Percentiles rank a stretch among this genome's conserved stretches.
phyloP scores from a whole-genome alignment of 2,329 filamentous ascomycete species.

The Coleophoma crateriformis region DNA sequence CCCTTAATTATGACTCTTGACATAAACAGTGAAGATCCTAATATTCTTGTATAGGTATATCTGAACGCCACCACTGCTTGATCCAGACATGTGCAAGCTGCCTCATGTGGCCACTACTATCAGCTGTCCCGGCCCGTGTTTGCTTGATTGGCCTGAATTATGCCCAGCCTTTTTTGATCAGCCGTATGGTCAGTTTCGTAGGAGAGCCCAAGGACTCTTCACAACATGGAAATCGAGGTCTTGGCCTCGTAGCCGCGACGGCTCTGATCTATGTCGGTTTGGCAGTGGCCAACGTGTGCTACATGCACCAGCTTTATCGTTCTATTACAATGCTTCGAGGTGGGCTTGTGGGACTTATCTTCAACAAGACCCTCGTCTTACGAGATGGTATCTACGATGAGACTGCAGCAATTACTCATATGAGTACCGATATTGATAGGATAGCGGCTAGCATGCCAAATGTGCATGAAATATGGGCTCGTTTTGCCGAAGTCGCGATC shows the following conservation, averaged over 20 bases:
- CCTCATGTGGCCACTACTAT: not conserved
- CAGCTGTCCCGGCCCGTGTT: not conserved
- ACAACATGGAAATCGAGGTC: not conserved
- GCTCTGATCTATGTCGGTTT: conserved; percentile 4
- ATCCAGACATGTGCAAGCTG: not conserved
- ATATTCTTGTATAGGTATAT: not conserved
- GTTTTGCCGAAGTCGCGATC: conserved; percentile 36
- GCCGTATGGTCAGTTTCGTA: not conserved
- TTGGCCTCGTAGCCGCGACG: conserved; percentile 2
- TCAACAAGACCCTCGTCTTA: conserved; percentile 31
- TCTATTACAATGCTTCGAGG: conserved; percentile 36
- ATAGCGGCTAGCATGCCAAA: conserved; percentile 33
- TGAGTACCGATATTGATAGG: conserved; percentile 39
- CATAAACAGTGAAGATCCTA: not conserved
- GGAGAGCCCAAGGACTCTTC: not conserved
- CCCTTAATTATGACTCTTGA: not conserved
- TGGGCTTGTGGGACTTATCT: conserved; percentile 39
- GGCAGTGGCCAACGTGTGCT: not conserved
- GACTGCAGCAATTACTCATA: conserved; percentile 33
- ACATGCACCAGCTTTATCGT: conserved; percentile 33
- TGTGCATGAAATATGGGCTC: conserved; percentile 39
- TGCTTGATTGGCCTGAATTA: conserved; percentile 3
- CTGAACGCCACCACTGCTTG: not conserved
- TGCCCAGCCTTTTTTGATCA: conserved; percentile 3
- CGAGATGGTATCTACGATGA: conserved; percentile 21